Conservation (phyloP, 129 eudicot species). For the Gnaphalium uliginosum region DNA sequence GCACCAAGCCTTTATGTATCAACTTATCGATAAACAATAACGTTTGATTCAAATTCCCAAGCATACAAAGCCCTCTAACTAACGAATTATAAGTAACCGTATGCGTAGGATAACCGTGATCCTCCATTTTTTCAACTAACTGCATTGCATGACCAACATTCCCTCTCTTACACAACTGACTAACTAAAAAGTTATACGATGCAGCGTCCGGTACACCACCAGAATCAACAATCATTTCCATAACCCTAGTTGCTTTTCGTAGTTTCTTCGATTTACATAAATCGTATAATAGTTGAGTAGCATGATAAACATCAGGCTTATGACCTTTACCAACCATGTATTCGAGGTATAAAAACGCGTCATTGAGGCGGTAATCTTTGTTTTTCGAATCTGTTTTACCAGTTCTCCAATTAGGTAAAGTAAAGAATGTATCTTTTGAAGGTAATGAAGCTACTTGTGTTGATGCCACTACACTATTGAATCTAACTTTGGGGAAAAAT, state of each 20-base stretch:
- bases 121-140: slow-evolving; percentile 79
- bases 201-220: slow-evolving; percentile 63
- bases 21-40: slow-evolving; percentile 63
- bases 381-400: slow-evolving; percentile 51
- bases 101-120: slow-evolving; percentile 61
- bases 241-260: slow-evolving; percentile 67
- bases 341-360: slow-evolving; percentile 73
- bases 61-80: slow-evolving; percentile 74
- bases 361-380: slow-evolving; percentile 59
- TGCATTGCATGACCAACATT: slow-evolving; percentile 79
- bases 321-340: slow-evolving; percentile 84
- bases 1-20: slow-evolving; percentile 61
- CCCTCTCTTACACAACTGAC: slow-evolving; percentile 65
- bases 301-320: slow-evolving; percentile 67
- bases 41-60: slow-evolving; percentile 59
- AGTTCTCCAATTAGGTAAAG: slow-evolving; percentile 73
- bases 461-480: slow-evolving; percentile 47
- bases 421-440: slow-evolving; percentile 47
- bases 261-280: slow-evolving; percentile 58
- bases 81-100: slow-evolving; percentile 70
- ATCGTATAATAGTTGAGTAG: slow-evolving; percentile 75
- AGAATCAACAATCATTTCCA: slow-evolving; percentile 77
- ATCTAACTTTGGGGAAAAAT: slow-evolving; percentile 36
- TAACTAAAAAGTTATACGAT: slow-evolving; percentile 61
- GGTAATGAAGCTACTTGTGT: slow-evolving; percentile 42